These are phyloP conservation scores for Phallus indusiatus DNA, from an alignment of 768 basidiomycete species.

Conservation along the genomic window DNA sequence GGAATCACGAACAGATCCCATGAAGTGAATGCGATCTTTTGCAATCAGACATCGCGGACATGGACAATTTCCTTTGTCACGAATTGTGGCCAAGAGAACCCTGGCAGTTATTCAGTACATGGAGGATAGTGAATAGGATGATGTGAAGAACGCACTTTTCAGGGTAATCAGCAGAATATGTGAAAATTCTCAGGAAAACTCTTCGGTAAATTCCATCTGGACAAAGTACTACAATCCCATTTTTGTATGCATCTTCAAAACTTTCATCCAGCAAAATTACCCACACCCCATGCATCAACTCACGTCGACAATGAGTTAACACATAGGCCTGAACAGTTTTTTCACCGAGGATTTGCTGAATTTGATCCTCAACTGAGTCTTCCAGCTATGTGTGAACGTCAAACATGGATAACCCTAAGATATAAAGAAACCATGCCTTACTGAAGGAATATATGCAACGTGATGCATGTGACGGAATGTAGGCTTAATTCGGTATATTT, in stretches of 20 bases:
- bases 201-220: constrained; percentile 18
- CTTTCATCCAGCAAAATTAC: constrained; percentile 15
- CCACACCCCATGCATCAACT: constrained; percentile 25
- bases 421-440: constrained; percentile 13
- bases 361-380: constrained; percentile 22
- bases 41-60: constrained; percentile 29
- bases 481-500: constrained; percentile 29
- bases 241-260: constrained; percentile 17
- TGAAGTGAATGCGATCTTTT: constrained; percentile 19
- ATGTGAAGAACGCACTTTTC: constrained; percentile 27
- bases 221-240: constrained; percentile 21
- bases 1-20: constrained; percentile 21
- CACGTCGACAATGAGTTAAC: constrained; percentile 15
- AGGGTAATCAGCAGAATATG: constrained; percentile 26
- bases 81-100: constrained; percentile 28
- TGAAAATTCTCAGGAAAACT: constrained; percentile 19
- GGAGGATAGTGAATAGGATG: no score
- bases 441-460: constrained; percentile 34
- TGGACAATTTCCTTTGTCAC: constrained; percentile 29
- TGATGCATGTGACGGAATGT: constrained; percentile 26
- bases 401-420: not conserved
- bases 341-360: constrained; percentile 10
- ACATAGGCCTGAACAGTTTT: not conserved
- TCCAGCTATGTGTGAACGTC: constrained; percentile 24
- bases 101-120: constrained; percentile 16